A percentile compares a stretch with the other conserved stretches of the same genome.
These are phyloP conservation scores for Leishmania lainsoni DNA, from an alignment of 208 protist species.

Conservation along the genomic window DNA sequence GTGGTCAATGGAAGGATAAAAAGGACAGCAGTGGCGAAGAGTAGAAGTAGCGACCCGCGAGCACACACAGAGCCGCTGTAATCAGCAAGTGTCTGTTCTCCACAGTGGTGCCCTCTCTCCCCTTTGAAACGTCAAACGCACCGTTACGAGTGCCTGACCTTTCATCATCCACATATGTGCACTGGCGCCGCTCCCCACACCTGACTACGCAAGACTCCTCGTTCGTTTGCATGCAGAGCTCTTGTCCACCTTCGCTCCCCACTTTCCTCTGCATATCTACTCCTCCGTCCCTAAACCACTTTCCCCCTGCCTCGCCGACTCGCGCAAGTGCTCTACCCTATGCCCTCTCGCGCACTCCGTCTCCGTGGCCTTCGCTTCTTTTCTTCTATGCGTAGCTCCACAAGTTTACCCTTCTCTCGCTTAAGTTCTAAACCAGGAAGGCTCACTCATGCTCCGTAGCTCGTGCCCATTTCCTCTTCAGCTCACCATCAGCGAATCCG, in stretches of 20 bases:
- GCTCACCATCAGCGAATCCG: background rate
- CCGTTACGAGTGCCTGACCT: background rate
- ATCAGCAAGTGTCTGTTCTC: background rate
- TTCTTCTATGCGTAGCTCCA: background rate
- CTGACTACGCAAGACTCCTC: background rate
- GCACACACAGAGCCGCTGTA: background rate
- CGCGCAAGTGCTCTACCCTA: background rate
- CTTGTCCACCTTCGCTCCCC: background rate
- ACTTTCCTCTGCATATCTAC: background rate
- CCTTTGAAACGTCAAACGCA: background rate
- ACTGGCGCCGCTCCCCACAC: too few relatives aligned
- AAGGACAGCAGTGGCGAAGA: background rate
- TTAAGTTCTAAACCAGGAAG: background rate
- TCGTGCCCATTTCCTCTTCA: background rate
- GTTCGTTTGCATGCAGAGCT: background rate
- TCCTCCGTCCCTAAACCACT: background rate
- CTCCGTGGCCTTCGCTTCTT: too few relatives aligned
- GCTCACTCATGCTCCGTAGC: background rate
- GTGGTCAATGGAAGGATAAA: background rate
- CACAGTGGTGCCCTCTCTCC: background rate
- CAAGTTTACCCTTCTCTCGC: background rate
- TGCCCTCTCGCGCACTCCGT: background rate
- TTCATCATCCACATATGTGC: background rate
- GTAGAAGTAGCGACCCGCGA: background rate
- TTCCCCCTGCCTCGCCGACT: background rate